Percentiles rank a stretch among this genome's conserved stretches.
Evolutionary conservation across 176 grass and related monocot genomes (phyloP).

Genomic region (Avena insularis): DNA sequence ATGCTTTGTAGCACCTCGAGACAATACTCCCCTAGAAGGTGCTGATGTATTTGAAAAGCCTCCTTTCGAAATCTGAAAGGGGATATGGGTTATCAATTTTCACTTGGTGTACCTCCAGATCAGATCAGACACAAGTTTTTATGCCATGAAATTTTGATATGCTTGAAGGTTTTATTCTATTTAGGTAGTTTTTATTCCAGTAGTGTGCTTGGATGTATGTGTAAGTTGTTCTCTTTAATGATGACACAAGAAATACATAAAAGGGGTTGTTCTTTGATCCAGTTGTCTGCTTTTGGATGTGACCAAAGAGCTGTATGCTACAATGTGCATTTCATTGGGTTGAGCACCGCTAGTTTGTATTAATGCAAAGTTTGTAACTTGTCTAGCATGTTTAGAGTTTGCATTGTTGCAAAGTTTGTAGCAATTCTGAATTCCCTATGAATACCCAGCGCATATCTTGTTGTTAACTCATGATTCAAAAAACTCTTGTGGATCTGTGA

Average conservation of each 20-base stretch:
- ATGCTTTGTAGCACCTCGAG: slow-evolving; percentile 18
- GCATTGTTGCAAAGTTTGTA: too few relatives aligned
- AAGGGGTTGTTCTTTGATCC: too few relatives aligned
- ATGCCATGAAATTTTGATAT: slow-evolving; percentile 21
- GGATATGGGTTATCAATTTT: neutral
- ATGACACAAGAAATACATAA: neutral
- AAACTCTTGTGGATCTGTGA: too few relatives aligned
- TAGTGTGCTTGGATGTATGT: neutral
- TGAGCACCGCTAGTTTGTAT: too few relatives aligned
- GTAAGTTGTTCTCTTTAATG: neutral
- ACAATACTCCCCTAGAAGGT: neutral
- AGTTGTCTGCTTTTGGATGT: too few relatives aligned
- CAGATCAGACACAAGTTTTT: neutral
- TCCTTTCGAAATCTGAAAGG: neutral
- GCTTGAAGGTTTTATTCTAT: slow-evolving; percentile 20
- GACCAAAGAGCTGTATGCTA: too few relatives aligned
- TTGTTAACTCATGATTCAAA: too few relatives aligned
- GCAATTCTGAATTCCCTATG: too few relatives aligned
- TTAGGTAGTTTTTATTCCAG: neutral
- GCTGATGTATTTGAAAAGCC: neutral
- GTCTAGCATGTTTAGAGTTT: too few relatives aligned
- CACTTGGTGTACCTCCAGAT: neutral
- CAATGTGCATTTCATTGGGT: too few relatives aligned
- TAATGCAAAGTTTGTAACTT: too few relatives aligned
- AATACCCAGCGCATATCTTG: too few relatives aligned